Base-by-base conservation (phyloP, 352 stramenopile genomes). In the Pythium angustatum region DNA sequence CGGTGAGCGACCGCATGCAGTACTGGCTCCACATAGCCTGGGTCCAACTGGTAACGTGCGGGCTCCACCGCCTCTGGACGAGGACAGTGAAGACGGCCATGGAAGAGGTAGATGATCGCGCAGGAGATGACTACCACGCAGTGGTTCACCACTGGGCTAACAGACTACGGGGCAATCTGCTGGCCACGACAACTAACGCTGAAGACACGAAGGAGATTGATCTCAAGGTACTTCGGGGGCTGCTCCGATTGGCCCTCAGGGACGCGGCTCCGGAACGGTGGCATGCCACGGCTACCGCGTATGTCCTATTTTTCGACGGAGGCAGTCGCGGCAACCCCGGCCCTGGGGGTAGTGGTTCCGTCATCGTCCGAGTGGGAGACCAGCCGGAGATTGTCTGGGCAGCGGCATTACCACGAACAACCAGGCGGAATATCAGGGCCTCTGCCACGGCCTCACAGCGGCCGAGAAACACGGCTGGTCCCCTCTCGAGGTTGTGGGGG, bases 371-470 rank as follows among this genome's bases (percentile, higher is more conserved):
- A 21, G 26, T 50, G 9, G 22, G 3, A 1, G 12, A 24, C 53
- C 11, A 5, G 0, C 3, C 36, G 1, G 15, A 22, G 4, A 36
- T 60, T 9, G 17, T 38, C 3, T 60, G 53, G 53, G 31, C 53
- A 4, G 53, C 53, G 8, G 33, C 53, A 21, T 26, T 2, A 64
- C 45, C 1, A 66, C 58, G 1, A 66, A 66, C 58, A 66, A 59
- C 28, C 9, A 47, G 1, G 49, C 49, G 1, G 48, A 66, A 41
- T 66, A 58, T 19, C 24, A 33, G 11, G 58, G 48, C 2, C 58
- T 66, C 24, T 40, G 31, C 26, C 36, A 21, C 1, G 49, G 58
- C 15, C 38, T 59, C 1, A 3, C 7, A 3, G 47, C 31, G 12
- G 58, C 48, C 9, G 30, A 40, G 5, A 17, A 24, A 11, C 15